Conservation (phyloP, 495 filamentous ascomycete species). For the Neurospora sp. region DNA sequence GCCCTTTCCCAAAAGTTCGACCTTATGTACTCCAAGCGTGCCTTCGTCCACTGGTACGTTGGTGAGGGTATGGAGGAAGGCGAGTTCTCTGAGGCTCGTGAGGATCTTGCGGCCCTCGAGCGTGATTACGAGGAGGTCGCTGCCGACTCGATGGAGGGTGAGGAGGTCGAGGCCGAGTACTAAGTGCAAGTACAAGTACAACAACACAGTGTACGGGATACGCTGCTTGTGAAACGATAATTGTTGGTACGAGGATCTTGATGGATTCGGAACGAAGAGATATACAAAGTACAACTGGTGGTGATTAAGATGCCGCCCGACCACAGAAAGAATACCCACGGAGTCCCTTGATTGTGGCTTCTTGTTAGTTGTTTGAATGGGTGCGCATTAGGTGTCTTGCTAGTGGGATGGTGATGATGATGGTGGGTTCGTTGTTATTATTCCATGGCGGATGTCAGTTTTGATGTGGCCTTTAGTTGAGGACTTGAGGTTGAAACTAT, state of each 20-base stretch:
- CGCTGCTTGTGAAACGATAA: background rate
- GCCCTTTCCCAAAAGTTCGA: constrained; percentile 98
- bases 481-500: constrained; percentile 8
- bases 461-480: constrained; percentile 2
- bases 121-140: constrained; percentile 99
- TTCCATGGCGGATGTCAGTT: constrained; percentile 4
- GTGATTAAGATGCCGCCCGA: background rate
- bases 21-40: constrained; percentile 99
- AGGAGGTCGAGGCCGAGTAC: constrained; percentile 92
- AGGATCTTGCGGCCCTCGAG: constrained; percentile 95
- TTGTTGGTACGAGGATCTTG: background rate
- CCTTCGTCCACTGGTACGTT: constrained; percentile 99
- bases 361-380: background rate
- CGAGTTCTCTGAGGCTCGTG: constrained; percentile 97
- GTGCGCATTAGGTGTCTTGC: background rate
- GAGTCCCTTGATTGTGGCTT: background rate
- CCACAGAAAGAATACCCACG: background rate
- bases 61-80: constrained; percentile 99
- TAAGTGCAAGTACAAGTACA: constrained; percentile 33
- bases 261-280: background rate
- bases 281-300: background rate
- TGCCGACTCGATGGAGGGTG: constrained; percentile 85
- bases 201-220: background rate
- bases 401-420: constrained; percentile 5
- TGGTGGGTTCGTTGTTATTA: constrained; percentile 7